Base-by-base conservation (phyloP, 2,329 filamentous ascomycete genomes). In the Calonectria pseudoturangicola region DNA sequence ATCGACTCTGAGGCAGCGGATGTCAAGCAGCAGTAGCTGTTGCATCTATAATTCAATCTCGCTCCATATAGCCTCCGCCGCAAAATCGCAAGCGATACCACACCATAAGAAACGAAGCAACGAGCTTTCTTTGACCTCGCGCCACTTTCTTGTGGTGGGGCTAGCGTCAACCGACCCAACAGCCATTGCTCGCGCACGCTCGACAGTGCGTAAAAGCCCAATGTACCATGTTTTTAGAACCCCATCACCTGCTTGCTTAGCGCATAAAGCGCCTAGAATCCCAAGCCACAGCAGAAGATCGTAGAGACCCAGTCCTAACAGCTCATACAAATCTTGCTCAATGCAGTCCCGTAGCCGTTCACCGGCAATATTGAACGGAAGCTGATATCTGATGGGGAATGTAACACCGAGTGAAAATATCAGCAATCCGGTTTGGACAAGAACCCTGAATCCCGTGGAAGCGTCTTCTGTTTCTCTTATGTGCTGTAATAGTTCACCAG, bases 261-360 rank as follows among this genome's bases (percentile, higher is more conserved):
- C 50, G n/a, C 50, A 56, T n/a, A 56, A n/a, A 12, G 50, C 50
- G 6, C 50, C 50, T 9, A 56, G 28, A n/a, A 56, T 36, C 3
- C 50, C 50, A n/a, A 56, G 50, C 30, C 50, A 56, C 28, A 56
- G 28, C 30, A 56, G n/a, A 56, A 56, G 3, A 13, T 56, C 27
- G 25, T 33, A 5, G 28, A 9, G 15, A 33, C 27, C 50, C 21
- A 50, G 27, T 25, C 25, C 21, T 27, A 50, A 15, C 8, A 50
- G 12, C 10, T 8, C 13, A 7, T 9, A 25, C 4, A 25, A 27
- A 50, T 50, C 9, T 12, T 28, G 2, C 10, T 50, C 47, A 13
- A 50, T 27, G 8, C 13, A 15, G 6, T 27, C 10, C 12, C 27
- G 27, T 13, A 50, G 13, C n/a, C 21, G 47, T 25, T 27, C n/a